phyloP scores from a whole-genome alignment of 2,329 filamentous ascomycete species.

The Cyphellophora attinorum region DNA sequence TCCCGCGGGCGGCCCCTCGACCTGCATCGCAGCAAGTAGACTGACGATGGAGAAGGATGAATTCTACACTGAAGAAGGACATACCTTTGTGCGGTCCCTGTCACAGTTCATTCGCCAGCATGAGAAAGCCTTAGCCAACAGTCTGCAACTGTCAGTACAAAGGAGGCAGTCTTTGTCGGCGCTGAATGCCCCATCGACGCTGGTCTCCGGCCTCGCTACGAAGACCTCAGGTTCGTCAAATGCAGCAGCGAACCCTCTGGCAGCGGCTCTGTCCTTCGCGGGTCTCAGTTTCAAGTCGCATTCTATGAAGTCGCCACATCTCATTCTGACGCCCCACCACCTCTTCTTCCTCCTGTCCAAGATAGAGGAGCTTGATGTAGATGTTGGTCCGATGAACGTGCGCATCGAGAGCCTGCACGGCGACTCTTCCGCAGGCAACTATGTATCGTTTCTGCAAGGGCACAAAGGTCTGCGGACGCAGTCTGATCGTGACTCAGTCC shows the following conservation, averaged over 20 bases:
- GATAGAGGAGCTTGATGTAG: conserved; percentile 84
- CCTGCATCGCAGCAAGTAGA: conserved; percentile 2
- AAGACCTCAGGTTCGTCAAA: conserved; percentile 33
- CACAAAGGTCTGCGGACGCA: conserved; percentile 72
- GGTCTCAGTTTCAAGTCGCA: conserved; percentile 77
- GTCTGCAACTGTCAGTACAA: conserved; percentile 62
- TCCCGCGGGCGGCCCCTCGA: conserved; percentile 1
- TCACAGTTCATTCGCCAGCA: conserved; percentile 93
- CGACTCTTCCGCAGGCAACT: conserved; percentile 75
- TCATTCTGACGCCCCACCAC: conserved; percentile 90
- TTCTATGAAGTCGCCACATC: conserved; percentile 76
- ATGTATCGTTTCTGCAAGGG: conserved; percentile 73
- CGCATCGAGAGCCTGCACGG: conserved; percentile 90
- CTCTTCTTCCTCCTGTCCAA: conserved; percentile 92
- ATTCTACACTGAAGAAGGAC: conserved; percentile 40
- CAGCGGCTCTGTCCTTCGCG: conserved; percentile 77
- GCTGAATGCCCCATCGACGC: conserved; percentile 45
- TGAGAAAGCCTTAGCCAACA: conserved; percentile 94
- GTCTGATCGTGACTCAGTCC: conserved; percentile 79
- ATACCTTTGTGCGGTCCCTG: conserved; percentile 64
- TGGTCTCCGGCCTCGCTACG: conserved; percentile 51
- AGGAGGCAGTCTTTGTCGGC: conserved; percentile 50
- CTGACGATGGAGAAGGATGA: conserved; percentile 40
- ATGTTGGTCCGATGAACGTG: conserved; percentile 92
- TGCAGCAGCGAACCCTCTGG: conserved; percentile 62